phyloP scores from a whole-genome alignment of 306 rosid genomes.

The Inga laurina region DNA sequence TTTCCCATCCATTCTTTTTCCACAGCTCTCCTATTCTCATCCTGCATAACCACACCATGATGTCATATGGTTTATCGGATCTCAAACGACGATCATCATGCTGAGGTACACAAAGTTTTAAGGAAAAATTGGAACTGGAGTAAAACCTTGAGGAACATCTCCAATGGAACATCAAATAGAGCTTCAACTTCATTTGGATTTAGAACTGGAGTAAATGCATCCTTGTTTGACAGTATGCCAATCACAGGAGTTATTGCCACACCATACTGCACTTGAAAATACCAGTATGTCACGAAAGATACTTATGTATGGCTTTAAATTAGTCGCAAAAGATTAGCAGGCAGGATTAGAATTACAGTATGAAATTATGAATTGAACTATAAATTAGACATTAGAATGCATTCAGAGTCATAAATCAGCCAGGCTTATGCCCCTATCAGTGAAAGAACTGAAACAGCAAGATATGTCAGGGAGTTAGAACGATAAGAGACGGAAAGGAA shows the following conservation, averaged over 20 bases:
- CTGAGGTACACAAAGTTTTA: neutral
- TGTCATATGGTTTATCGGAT: constrained; percentile 18
- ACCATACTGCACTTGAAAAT: constrained; percentile 50
- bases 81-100: neutral
- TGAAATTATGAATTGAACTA: neutral
- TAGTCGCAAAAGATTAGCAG: neutral
- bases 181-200: constrained; percentile 79
- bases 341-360: neutral
- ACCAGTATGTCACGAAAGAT: constrained; percentile 18
- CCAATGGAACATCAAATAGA: constrained; percentile 81
- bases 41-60: constrained; percentile 48
- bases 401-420: neutral
- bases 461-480: neutral
- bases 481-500: neutral
- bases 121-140: constrained; percentile 17
- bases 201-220: constrained; percentile 67
- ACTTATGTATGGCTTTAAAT: neutral
- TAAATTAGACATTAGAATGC: neutral
- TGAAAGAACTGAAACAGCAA: neutral
- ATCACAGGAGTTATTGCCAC: constrained; percentile 74
- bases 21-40: constrained; percentile 74
- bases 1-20: constrained; percentile 77
- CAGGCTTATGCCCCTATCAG: neutral
- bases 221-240: constrained; percentile 61
- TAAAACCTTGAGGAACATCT: constrained; percentile 89